These are phyloP conservation scores for Leccinum imitatum DNA, from an alignment of 768 basidiomycete species.

Conservation along the genomic window DNA sequence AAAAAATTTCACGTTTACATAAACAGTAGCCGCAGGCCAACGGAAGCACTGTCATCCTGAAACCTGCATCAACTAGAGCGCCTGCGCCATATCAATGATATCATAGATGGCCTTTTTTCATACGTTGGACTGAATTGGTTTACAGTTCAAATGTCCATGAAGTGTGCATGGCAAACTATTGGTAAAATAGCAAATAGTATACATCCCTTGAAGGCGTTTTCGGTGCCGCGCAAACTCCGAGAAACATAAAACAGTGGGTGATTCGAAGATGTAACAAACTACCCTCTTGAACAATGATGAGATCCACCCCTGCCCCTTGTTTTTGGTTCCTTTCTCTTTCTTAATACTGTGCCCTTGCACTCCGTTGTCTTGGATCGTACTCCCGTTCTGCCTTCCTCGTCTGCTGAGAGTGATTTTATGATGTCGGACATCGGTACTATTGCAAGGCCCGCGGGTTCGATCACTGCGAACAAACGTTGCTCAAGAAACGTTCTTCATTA, in stretches of 20 bases:
- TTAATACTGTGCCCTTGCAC: constrained; percentile 75
- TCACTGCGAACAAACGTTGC: constrained; percentile 19
- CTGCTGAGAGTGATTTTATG: constrained; percentile 7
- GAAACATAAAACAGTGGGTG: neutral
- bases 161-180: neutral
- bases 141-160: neutral
- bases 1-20: neutral
- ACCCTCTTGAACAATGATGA: constrained; percentile 22
- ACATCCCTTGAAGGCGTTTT: neutral
- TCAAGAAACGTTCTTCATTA: neutral
- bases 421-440: constrained; percentile 6
- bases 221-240: neutral
- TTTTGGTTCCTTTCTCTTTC: constrained; percentile 56
- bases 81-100: neutral
- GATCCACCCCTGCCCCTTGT: constrained; percentile 3
- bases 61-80: neutral
- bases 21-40: neutral
- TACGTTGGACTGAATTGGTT: neutral
- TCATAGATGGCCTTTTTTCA: neutral
- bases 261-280: neutral
- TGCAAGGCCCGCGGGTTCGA: constrained; percentile 13
- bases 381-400: constrained; percentile 56
- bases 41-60: constrained; percentile 1
- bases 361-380: constrained; percentile 75
- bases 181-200: no score